Evolutionary conservation across 805 yeast genomes (phyloP).

Genomic region (Teunomyces funiuensis): DNA sequence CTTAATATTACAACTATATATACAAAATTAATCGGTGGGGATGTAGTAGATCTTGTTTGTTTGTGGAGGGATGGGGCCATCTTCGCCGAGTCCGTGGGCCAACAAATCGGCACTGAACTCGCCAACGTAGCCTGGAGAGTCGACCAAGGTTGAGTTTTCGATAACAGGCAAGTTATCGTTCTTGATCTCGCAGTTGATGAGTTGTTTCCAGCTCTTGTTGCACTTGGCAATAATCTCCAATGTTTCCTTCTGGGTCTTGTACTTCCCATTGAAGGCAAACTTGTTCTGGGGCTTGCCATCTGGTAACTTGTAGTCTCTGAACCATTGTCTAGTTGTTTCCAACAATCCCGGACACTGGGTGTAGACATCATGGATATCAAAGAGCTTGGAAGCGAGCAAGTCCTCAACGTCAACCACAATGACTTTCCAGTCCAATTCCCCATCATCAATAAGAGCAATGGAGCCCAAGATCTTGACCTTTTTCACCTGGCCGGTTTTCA

Average conservation of each 20-base stretch:
- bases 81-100: conserved; percentile 20
- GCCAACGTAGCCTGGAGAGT: conserved; percentile 26
- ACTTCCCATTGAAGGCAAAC: conserved; percentile 95
- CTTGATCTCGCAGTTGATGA: conserved; percentile 59
- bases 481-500: conserved; percentile 70
- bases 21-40: conserved; percentile 10
- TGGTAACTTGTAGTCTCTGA: conserved; percentile 95
- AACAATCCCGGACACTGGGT: conserved; percentile 87
- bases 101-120: conserved; percentile 17
- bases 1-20: not conserved
- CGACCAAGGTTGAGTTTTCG: conserved; percentile 37
- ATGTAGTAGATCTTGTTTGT: conserved; percentile 17
- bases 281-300: conserved; percentile 97
- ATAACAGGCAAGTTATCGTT: conserved; percentile 22
- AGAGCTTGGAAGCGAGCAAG: conserved; percentile 82
- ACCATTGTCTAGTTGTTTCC: conserved; percentile 96
- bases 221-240: conserved; percentile 81
- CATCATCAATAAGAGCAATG: conserved; percentile 91
- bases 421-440: conserved; percentile 90
- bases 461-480: conserved; percentile 93
- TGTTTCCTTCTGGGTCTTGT: conserved; percentile 84
- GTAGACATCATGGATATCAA: conserved; percentile 90
- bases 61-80: conserved; percentile 39
- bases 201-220: conserved; percentile 76
- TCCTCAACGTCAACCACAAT: conserved; percentile 82